Base-by-base conservation (phyloP, 2,329 filamentous ascomycete species). In the Cephalotrichum gorgonifer region DNA sequence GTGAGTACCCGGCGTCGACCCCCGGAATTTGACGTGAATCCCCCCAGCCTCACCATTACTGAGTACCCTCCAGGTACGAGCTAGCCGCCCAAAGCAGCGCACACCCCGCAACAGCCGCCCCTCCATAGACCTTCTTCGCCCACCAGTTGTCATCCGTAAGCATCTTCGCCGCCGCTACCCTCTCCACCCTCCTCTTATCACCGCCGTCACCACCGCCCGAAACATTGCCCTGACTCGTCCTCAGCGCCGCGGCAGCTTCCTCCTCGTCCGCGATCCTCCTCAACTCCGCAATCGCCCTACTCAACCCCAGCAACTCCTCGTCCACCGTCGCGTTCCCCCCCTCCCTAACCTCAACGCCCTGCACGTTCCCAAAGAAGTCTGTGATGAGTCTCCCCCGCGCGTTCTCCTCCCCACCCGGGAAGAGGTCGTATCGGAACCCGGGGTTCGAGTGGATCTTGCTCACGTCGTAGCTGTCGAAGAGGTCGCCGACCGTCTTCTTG, bases 351-450 rank as follows among this genome's bases (percentile, higher is more conserved):
- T 97, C 93, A 3, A 98, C 90, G 57, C 91, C 95, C 64, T 98
- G 93, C 14, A 97, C 89, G 62, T 97, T 98, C 23, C 93, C 93
- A 55, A 98, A 97, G 68, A 98, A 98, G 63, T 98, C 93, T 58
- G 95, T 94, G 38, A 98, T 81, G 27, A 93, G 75, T 39, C 90
- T 81, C 56, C 85, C 80, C 48, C 90, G 78, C 0, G 87, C 91
- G 9, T 77, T 83, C 7, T 81, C 72, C 57, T 89, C 86, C 6
- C 88, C 90, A 11, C 89, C 91, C 0, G 78, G 81, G 65, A 98
- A 97, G n/a, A 98, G 70, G 63, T 98, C 93, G 73, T 95, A 97
- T 51, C 93, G 79, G 20, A 98, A 82, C 31, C 93, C 93, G 0
- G 93, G 89, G 56, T 91, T 79, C 2, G 86, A 93, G 65, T 97